phyloP scores from a whole-genome alignment of 2,329 filamentous ascomycete species.

The Epichloe baconii region DNA sequence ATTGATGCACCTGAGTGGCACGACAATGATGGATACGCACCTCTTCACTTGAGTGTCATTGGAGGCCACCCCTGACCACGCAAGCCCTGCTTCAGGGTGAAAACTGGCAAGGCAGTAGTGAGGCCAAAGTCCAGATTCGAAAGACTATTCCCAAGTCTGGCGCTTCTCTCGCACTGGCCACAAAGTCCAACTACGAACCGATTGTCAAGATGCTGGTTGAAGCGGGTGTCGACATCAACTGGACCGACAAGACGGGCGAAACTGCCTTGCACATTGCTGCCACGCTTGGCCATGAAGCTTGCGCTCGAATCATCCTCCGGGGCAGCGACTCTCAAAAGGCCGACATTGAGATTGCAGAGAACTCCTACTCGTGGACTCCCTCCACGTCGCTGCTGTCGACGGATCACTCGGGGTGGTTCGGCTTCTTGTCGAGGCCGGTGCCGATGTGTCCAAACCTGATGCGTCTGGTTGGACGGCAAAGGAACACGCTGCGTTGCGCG shows the following conservation, averaged over 20 bases:
- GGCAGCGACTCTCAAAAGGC: slow-evolving; percentile 59
- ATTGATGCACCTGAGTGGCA: slow-evolving; percentile 87
- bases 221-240: slow-evolving; percentile 85
- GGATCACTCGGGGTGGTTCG: slow-evolving; percentile 65
- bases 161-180: slow-evolving; percentile 75
- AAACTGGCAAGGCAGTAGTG: slow-evolving; percentile 54
- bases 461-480: slow-evolving; percentile 88
- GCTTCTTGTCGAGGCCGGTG: slow-evolving; percentile 64
- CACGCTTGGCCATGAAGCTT: slow-evolving; percentile 72
- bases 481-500: slow-evolving; percentile 83
- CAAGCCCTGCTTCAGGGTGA: slow-evolving; percentile 69
- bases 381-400: slow-evolving; percentile 86
- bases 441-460: slow-evolving; percentile 61
- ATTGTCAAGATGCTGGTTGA: slow-evolving; percentile 84
- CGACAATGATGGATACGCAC: slow-evolving; percentile 81
- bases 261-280: slow-evolving; percentile 87
- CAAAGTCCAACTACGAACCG: slow-evolving; percentile 70
- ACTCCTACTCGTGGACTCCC: slow-evolving; percentile 84
- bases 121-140: slow-evolving; percentile 50
- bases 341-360: slow-evolving; percentile 65
- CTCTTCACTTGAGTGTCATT: slow-evolving; percentile 82
- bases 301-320: slow-evolving; percentile 61
- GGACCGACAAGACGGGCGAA: slow-evolving; percentile 80
- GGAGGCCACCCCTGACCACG: slow-evolving; percentile 84
- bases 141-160: slow-evolving; percentile 70